Conservation (phyloP, 257 asterid genomes). For the Solanum gandarillasii region DNA sequence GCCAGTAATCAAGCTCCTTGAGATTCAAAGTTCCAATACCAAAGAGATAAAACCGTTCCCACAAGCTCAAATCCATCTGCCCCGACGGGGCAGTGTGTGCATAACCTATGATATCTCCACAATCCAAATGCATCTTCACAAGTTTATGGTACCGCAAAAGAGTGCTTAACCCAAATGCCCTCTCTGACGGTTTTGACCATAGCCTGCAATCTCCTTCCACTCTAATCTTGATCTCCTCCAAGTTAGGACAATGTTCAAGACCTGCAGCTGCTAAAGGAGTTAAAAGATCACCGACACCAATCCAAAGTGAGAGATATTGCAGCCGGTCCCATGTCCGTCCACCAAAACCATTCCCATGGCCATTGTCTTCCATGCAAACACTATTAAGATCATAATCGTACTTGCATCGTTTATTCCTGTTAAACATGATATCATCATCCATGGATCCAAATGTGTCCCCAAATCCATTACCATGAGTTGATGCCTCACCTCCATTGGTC, state of each 20-base stretch:
- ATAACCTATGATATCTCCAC: slow-evolving; percentile 71
- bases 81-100: slow-evolving; percentile 85
- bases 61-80: slow-evolving; percentile 83
- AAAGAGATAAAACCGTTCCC: slow-evolving; percentile 68
- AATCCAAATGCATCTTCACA: slow-evolving; percentile 65
- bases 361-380: slow-evolving; percentile 10
- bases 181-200: slow-evolving; percentile 35
- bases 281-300: slow-evolving; percentile 66
- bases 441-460: neutral
- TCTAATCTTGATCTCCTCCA: slow-evolving; percentile 75
- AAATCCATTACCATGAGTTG: slow-evolving; percentile 1
- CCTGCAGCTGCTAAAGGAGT: slow-evolving; percentile 49
- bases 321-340: slow-evolving; percentile 53
- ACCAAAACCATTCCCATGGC: slow-evolving; percentile 16
- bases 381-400: slow-evolving; percentile 36
- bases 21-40: slow-evolving; percentile 45
- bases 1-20: slow-evolving; percentile 78
- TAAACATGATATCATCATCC: slow-evolving; percentile 13
- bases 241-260: slow-evolving; percentile 57
- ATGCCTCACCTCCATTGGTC: slow-evolving; percentile 23
- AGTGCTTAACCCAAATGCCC: slow-evolving; percentile 51
- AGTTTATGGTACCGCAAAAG: slow-evolving; percentile 40
- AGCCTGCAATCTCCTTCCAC: slow-evolving; percentile 86
- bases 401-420: slow-evolving; percentile 27
- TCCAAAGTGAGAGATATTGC: slow-evolving; percentile 61